A percentile compares a stretch with the other conserved stretches of the same genome.
Conservation (phyloP, 345 rosid genomes). For the Aquilaria malaccensis region DNA sequence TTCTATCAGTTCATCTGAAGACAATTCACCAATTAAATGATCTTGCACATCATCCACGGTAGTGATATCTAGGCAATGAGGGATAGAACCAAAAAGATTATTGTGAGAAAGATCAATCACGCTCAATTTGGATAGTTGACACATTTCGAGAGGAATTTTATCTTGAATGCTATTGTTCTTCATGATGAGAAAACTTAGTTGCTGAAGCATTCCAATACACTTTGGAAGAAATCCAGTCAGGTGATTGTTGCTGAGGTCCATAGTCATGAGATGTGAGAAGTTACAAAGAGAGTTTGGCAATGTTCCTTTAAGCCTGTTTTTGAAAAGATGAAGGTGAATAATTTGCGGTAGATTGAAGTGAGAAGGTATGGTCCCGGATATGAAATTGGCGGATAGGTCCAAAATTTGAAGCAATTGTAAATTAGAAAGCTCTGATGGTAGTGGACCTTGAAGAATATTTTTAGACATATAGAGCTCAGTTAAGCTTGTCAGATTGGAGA, state of each 20-base stretch:
- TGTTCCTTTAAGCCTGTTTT: not conserved
- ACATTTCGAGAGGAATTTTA: constrained; percentile 8
- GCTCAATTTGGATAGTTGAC: constrained; percentile 5
- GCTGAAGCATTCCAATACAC: not conserved
- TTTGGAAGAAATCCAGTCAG: not conserved
- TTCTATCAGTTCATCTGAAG: not conserved
- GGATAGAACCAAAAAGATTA: too few species aligned
- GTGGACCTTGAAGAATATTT: too few species aligned
- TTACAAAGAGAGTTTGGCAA: not conserved
- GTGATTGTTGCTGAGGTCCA: constrained; percentile 8
- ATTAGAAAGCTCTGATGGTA: too few species aligned
- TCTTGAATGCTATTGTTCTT: constrained; percentile 16
- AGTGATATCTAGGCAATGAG: not conserved
- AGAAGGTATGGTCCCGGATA: too few species aligned
- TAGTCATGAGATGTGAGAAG: not conserved
- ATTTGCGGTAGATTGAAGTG: too few species aligned
- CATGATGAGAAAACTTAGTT: constrained; percentile 16
- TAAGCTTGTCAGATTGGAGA: too few species aligned
- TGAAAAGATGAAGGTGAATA: too few species aligned
- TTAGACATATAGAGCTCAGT: too few species aligned
- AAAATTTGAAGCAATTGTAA: too few species aligned
- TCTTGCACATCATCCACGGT: not conserved
- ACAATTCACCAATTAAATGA: not conserved
- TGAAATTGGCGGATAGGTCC: too few species aligned
- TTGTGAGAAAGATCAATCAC: constrained; percentile 4